phyloP scores from a whole-genome alignment of 2,329 filamentous ascomycete species.

The Elsinoe necatrix region DNA sequence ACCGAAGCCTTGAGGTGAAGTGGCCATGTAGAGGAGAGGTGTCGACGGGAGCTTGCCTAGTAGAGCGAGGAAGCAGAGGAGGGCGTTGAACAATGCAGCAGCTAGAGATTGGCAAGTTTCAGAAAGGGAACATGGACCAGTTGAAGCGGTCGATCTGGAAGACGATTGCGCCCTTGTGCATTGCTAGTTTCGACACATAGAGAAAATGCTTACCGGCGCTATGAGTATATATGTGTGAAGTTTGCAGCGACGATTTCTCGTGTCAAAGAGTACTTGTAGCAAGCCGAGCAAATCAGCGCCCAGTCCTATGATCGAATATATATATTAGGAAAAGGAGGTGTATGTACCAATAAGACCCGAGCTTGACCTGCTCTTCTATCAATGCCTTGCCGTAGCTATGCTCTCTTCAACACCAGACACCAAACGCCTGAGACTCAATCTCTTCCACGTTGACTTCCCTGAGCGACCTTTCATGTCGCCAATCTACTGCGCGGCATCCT shows the following conservation, averaged over 20 bases:
- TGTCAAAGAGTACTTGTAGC: background rate
- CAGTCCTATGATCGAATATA: background rate
- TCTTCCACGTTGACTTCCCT: background rate
- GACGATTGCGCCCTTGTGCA: no score
- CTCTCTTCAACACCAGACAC: background rate
- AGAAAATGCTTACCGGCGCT: background rate
- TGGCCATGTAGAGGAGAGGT: background rate
- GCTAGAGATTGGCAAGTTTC: no score
- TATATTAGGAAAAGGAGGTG: background rate
- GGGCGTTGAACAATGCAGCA: no score
- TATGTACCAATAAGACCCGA: conserved; percentile 8
- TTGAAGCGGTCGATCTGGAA: no score
- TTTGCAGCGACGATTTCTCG: background rate
- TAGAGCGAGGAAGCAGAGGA: background rate
- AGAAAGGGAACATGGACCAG: no score
- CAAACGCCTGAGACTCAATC: background rate
- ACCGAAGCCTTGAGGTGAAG: background rate
- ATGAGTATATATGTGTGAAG: background rate
- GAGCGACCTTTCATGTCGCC: background rate
- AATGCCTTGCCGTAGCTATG: conserved; percentile 10
- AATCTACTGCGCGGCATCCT: background rate
- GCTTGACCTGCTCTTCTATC: conserved; percentile 9
- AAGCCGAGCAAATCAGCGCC: background rate
- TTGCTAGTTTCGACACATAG: background rate
- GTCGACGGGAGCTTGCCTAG: background rate